Base-by-base conservation (phyloP, 441 rosid species). In the Syzygium malaccense region DNA sequence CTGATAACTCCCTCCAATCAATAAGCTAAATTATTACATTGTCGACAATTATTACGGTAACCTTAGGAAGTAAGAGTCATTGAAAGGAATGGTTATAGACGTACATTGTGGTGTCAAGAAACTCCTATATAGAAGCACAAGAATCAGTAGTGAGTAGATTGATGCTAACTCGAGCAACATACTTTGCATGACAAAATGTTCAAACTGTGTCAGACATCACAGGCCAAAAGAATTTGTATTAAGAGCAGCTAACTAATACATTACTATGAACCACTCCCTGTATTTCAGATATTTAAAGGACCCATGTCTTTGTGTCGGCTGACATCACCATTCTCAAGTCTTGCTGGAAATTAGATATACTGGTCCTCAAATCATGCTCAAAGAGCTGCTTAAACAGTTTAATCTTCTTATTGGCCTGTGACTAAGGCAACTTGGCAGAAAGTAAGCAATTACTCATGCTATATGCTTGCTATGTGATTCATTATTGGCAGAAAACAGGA, bases 401-500 rank as follows among this genome's bases (percentile, higher is more conserved):
- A 49, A 66, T 25, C 28, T 32, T 55, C 28, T 23, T 30, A 15
- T 55, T 85, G 30, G 33, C 5, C 64, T 14, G 64, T 56, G 45
- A 54, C 53, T 28, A 37, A 26, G 48, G 66, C 30, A 32, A 26
- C 48, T 55, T 37, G 26, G 87, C 8, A 8, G 64, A 45, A 85
- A 85, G 41, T 58, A 37, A 32, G 87, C 58, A 30, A 58, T 85
- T 23, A 17, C 58, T 30, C 64, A 55, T 19, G 20, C 12, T 1
- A 32, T 45, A 12, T 56, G 87, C n/a, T 55, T 85, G 87, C 87
- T 20, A 17, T 33, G 58, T 56, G 62, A 58, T 20, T 85, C 49
- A 53, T 85, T 85, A 58, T 57, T 55, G 80, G 92, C 94, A 93
- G 93, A 94, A 92, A 89, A 91, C 89, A 37, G 96, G 92, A 88